phyloP scores from a whole-genome alignment of 768 basidiomycete genomes.

The Naematelia encephala region DNA sequence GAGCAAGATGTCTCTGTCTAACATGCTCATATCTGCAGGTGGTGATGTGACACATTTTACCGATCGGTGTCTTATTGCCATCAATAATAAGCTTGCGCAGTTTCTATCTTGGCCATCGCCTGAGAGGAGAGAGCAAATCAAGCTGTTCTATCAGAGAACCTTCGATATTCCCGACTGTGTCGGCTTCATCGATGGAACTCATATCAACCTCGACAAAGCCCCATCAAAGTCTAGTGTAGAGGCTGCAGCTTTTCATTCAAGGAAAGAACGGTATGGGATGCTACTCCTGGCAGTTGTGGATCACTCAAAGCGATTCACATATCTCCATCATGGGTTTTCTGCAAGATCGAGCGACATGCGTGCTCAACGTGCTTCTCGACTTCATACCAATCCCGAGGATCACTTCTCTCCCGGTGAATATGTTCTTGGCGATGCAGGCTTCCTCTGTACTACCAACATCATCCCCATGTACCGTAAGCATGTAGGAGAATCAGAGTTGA shows the following conservation, averaged over 20 bases:
- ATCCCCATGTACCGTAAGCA: not conserved
- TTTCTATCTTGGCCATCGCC: not conserved
- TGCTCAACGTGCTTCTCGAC: not conserved
- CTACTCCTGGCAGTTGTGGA: not conserved
- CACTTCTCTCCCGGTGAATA: not conserved
- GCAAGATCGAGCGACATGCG: not conserved
- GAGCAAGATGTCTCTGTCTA: not conserved
- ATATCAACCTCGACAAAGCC: conserved; percentile 5
- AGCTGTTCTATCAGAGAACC: not conserved
- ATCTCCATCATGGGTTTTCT: not conserved
- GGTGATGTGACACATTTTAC: not conserved
- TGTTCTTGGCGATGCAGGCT: not conserved
- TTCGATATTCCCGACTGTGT: conserved; percentile 1
- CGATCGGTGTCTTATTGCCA: not conserved
- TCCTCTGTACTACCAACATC: not conserved
- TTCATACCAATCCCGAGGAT: not conserved
- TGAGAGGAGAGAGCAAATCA: not conserved
- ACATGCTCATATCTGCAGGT: not conserved
- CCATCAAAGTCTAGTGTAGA: not conserved
- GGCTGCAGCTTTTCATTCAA: not conserved
- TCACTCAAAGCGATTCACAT: not conserved
- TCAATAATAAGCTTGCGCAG: not conserved
- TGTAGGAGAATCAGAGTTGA: not conserved
- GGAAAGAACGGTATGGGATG: conserved; percentile 6
- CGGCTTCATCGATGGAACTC: conserved; percentile 1